Conservation (phyloP, 1,139 yeast genomes). For the Geotrichum australiense region DNA sequence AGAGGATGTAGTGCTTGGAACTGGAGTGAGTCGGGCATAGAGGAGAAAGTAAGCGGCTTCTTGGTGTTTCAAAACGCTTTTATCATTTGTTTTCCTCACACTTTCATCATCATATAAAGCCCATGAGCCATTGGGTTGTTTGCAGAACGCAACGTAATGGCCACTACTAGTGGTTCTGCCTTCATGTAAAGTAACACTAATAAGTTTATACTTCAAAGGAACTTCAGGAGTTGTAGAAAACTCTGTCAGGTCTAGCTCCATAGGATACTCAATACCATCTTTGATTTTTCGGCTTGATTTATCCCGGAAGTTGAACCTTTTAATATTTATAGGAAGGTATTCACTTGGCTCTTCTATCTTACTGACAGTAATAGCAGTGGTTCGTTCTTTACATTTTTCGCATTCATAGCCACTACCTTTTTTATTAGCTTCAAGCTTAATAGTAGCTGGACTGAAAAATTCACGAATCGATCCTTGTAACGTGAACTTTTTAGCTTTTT, state of each 20-base stretch:
- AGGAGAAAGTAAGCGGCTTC: slow-evolving; percentile 77
- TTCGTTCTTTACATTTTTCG: slow-evolving; percentile 72
- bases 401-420: slow-evolving; percentile 64
- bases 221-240: slow-evolving; percentile 41
- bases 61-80: slow-evolving; percentile 70
- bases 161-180: slow-evolving; percentile 92
- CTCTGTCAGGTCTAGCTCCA: slow-evolving; percentile 62
- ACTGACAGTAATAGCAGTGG: slow-evolving; percentile 70
- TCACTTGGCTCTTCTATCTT: slow-evolving; percentile 81
- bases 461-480: slow-evolving; percentile 69
- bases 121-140: slow-evolving; percentile 83
- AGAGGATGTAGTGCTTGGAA: slow-evolving; percentile 2
- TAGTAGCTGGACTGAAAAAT: slow-evolving; percentile 72
- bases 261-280: slow-evolving; percentile 75
- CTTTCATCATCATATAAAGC: slow-evolving; percentile 91
- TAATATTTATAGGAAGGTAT: slow-evolving; percentile 75
- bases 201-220: slow-evolving; percentile 61
- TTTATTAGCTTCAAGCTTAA: slow-evolving; percentile 59
- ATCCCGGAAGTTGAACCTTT: slow-evolving; percentile 58
- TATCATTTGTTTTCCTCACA: slow-evolving; percentile 64
- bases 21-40: slow-evolving; percentile 44
- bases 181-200: slow-evolving; percentile 88
- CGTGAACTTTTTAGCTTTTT: slow-evolving; percentile 53
- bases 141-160: slow-evolving; percentile 84
- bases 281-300: slow-evolving; percentile 71